Conservation (phyloP, 805 yeast species). For the Candida gorgasii region DNA sequence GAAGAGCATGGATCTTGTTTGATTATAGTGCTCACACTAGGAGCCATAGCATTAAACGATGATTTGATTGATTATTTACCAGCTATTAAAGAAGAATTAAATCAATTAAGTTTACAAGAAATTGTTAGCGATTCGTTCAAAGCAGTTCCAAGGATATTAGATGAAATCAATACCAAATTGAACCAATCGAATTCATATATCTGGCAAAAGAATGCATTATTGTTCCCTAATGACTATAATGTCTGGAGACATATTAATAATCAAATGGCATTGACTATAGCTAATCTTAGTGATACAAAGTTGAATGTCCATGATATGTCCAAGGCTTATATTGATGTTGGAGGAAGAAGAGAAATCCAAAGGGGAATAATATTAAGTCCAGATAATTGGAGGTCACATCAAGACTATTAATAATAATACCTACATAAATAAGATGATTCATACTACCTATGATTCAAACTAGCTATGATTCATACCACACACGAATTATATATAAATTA, state of each 20-base stretch:
- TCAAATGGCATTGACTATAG: conserved; percentile 58
- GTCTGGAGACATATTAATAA: conserved; percentile 70
- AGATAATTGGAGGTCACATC: neutral
- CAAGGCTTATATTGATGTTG: conserved; percentile 48
- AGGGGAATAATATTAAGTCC: conserved; percentile 70
- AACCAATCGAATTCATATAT: conserved; percentile 17
- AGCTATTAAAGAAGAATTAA: conserved; percentile 68
- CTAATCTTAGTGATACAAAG: conserved; percentile 50
- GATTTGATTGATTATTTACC: conserved; percentile 57
- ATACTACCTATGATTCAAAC: too few relatives aligned
- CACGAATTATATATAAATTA: too few relatives aligned
- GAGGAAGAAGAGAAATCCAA: conserved; percentile 57
- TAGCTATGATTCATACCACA: too few relatives aligned
- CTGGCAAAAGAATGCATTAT: conserved; percentile 71
- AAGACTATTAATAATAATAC: too few relatives aligned
- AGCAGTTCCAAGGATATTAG: conserved; percentile 59
- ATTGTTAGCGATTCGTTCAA: conserved; percentile 51
- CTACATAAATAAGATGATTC: too few relatives aligned
- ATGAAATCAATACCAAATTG: conserved; percentile 49
- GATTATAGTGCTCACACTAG: conserved; percentile 68
- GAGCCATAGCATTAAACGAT: conserved; percentile 74
- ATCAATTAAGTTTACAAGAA: conserved; percentile 46
- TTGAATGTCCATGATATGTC: conserved; percentile 55
- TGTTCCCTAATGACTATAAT: conserved; percentile 68
- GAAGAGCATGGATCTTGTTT: conserved; percentile 66